A percentile compares a stretch with the other conserved stretches of the same genome.
Evolutionary conservation across 2,329 filamentous ascomycete species (phyloP).

Genomic region (Epichloe sibirici): DNA sequence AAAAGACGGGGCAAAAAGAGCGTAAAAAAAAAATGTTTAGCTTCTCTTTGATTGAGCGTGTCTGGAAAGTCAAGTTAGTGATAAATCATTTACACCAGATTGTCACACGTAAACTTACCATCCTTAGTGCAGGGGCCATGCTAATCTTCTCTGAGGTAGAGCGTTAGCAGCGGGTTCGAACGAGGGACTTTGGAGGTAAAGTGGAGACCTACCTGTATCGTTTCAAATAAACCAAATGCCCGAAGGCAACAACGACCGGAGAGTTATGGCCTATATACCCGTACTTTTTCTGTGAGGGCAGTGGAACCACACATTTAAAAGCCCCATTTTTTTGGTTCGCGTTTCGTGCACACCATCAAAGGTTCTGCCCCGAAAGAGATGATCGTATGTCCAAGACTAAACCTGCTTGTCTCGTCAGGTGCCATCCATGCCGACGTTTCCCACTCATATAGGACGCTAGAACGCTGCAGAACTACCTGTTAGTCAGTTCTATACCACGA

Average conservation of each 20-base stretch:
- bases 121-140: conserved; percentile 83
- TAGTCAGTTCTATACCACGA: background rate
- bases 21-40: conserved; percentile 6
- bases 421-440: too few relatives aligned
- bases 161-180: background rate
- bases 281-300: fast-evolving
- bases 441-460: background rate
- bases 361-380: too few relatives aligned
- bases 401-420: too few relatives aligned
- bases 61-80: background rate
- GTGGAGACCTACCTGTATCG: conserved; percentile 4
- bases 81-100: too few relatives aligned
- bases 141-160: conserved; percentile 48
- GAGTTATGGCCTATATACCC: background rate
- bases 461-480: background rate
- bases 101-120: conserved; percentile 25
- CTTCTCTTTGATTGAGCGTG: conserved; percentile 9
- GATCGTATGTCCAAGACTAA: too few relatives aligned
- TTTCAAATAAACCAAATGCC: conserved; percentile 9
- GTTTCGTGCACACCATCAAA: too few relatives aligned
- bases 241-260: background rate
- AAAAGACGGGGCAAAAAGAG: background rate
- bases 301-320: too few relatives aligned
- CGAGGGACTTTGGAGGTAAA: background rate
- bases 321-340: too few relatives aligned